phyloP scores from a whole-genome alignment of 2,329 filamentous ascomycete genomes.

The Calonectria pauciramosa region DNA sequence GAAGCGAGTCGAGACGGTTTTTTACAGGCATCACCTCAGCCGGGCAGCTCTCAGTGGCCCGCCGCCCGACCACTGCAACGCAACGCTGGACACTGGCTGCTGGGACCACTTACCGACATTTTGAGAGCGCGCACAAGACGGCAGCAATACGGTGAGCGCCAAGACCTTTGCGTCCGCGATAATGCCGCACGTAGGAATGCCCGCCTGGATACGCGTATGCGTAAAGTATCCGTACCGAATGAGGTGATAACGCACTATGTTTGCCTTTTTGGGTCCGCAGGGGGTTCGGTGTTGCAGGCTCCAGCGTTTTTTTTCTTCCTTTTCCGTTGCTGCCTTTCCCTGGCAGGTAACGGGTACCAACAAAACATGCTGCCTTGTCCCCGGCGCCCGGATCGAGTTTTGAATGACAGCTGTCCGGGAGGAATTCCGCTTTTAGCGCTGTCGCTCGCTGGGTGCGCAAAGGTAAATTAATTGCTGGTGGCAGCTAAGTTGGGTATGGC shows the following conservation, averaged over 20 bases:
- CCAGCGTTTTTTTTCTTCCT: neutral
- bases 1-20: neutral
- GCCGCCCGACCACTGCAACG: neutral
- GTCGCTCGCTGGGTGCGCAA: neutral
- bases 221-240: neutral
- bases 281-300: conserved; percentile 1
- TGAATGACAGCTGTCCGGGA: conserved; percentile 2
- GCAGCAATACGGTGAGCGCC: neutral
- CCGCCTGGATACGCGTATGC: conserved; percentile 3
- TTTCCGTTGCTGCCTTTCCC: neutral
- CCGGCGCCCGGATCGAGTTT: neutral
- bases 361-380: neutral
- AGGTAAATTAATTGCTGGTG: conserved; percentile 5
- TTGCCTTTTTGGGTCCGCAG: neutral
- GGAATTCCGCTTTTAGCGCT: conserved; percentile 4
- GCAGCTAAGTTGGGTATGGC: conserved; percentile 1
- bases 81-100: neutral
- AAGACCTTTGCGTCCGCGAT: conserved; percentile 16
- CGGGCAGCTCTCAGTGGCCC: neutral
- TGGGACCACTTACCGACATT: conserved; percentile 6
- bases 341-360: neutral
- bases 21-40: neutral
- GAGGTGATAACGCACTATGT: neutral
- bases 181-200: conserved; percentile 13
- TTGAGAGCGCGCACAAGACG: neutral